Percentiles rank a stretch among this genome's conserved stretches.
Conservation (phyloP, 371 early-diverging fungal genomes). For the Apophysomyces sp. region DNA sequence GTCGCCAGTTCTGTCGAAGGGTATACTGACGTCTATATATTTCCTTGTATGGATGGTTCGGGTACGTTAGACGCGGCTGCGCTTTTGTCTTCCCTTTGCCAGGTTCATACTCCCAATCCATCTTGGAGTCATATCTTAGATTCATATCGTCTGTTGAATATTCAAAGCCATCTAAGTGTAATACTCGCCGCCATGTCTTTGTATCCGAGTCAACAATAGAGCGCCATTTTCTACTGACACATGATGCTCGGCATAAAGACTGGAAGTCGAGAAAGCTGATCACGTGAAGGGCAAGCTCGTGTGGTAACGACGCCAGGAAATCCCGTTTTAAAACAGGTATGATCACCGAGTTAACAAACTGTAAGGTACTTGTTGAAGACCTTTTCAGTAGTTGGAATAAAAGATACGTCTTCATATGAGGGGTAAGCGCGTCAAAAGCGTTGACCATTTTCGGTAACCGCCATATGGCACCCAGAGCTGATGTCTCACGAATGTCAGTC, state of each 20-base stretch:
- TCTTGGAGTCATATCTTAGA: neutral
- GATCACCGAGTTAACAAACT: conserved; percentile 80
- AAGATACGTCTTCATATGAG: conserved; percentile 31
- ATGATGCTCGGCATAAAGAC: conserved; percentile 79
- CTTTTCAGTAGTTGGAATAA: conserved; percentile 43
- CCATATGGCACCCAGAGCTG: conserved; percentile 2
- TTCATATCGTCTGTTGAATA: neutral
- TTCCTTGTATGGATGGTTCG: conserved; percentile 70
- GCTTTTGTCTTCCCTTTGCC: neutral
- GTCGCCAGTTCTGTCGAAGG: conserved; percentile 82
- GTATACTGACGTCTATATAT: conserved; percentile 77
- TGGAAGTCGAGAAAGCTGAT: conserved; percentile 77
- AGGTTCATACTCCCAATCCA: neutral
- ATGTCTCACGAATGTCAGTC: neutral
- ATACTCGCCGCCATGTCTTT: conserved; percentile 56
- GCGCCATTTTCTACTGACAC: conserved; percentile 79
- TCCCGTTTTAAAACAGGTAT: conserved; percentile 84
- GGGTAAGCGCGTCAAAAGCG: conserved; percentile 35
- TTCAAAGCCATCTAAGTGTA: conserved; percentile 52
- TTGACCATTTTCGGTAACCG: conserved; percentile 24
- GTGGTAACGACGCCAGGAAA: conserved; percentile 78
- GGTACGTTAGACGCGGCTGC: conserved; percentile 16
- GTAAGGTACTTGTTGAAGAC: conserved; percentile 62
- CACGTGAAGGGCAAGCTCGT: conserved; percentile 73
- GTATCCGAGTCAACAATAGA: conserved; percentile 74